Percentiles rank a stretch among this genome's conserved stretches.
Conservation (phyloP, 73 alveolate species). For the Paramecium octaurelia region DNA sequence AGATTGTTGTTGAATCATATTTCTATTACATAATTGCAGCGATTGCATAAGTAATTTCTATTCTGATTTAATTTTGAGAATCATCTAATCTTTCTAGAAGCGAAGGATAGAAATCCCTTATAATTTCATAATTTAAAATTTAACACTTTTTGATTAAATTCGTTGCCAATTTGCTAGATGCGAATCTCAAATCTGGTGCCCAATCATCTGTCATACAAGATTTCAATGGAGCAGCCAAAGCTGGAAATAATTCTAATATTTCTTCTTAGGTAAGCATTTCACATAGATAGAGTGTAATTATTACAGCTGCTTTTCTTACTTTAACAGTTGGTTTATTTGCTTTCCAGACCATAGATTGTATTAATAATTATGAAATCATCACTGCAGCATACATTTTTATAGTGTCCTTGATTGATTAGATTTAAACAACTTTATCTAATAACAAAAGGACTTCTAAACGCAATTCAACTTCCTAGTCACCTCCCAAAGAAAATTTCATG, state of each 20-base stretch:
- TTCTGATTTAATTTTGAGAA: slow-evolving; percentile 89
- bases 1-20: slow-evolving; percentile 77
- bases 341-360: slow-evolving; percentile 89
- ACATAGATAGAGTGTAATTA: slow-evolving; percentile 66
- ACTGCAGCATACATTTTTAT: slow-evolving; percentile 69
- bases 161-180: slow-evolving; percentile 79
- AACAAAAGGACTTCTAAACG: slow-evolving; percentile 81
- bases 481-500: slow-evolving; percentile 74
- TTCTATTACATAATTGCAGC: slow-evolving; percentile 73
- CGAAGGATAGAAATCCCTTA: slow-evolving; percentile 85
- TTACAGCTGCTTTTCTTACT: slow-evolving; percentile 94
- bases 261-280: slow-evolving; percentile 77
- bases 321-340: slow-evolving; percentile 92
- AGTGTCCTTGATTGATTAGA: slow-evolving; percentile 69
- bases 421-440: slow-evolving; percentile 71
- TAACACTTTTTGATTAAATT: slow-evolving; percentile 67
- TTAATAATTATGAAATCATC: slow-evolving; percentile 65
- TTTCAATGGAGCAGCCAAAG: slow-evolving; percentile 81
- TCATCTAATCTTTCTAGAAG: slow-evolving; percentile 95
- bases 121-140: slow-evolving; percentile 79
- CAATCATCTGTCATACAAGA: slow-evolving; percentile 93
- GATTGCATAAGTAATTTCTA: slow-evolving; percentile 83
- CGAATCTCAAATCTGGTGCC: slow-evolving; percentile 94
- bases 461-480: slow-evolving; percentile 80
- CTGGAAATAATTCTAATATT: slow-evolving; percentile 72